phyloP scores from a whole-genome alignment of 768 basidiomycete species.

The Lactifluus subvellereus region DNA sequence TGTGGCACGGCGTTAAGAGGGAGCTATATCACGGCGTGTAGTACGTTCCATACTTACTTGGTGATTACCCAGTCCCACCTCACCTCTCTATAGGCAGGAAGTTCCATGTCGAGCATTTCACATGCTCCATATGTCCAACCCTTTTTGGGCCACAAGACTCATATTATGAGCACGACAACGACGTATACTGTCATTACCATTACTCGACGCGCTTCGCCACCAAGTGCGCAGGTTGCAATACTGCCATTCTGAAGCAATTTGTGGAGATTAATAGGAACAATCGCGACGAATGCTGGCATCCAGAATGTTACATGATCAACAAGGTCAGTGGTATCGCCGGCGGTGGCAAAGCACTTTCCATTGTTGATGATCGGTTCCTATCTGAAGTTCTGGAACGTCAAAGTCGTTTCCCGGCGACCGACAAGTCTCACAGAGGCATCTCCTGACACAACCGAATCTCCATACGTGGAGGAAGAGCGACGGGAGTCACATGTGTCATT shows the following conservation, averaged over 20 bases:
- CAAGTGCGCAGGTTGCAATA: slow-evolving; percentile 96
- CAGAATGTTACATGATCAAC: slow-evolving; percentile 99
- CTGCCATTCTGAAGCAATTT: slow-evolving; percentile 97
- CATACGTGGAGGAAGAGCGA: slow-evolving; percentile 72
- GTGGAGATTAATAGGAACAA: slow-evolving; percentile 99
- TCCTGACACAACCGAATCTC: slow-evolving; percentile 36
- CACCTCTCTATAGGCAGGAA: slow-evolving; percentile 75
- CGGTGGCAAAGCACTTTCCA: background rate
- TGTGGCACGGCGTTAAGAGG: slow-evolving; percentile 91
- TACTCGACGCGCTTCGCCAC: slow-evolving; percentile 98
- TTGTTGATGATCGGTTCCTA: slow-evolving; percentile 15
- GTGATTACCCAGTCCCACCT: slow-evolving; percentile 11
- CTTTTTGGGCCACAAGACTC: slow-evolving; percentile 98
- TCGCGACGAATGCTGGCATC: slow-evolving; percentile 99
- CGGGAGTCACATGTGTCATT: slow-evolving; percentile 71
- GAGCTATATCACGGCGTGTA: slow-evolving; percentile 99
- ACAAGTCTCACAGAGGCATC: slow-evolving; percentile 43
- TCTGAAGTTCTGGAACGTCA: slow-evolving; percentile 96
- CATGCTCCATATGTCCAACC: slow-evolving; percentile 93
- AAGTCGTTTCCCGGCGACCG: slow-evolving; percentile 72
- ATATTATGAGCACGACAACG: slow-evolving; percentile 98
- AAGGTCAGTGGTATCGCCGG: slow-evolving; percentile 50
- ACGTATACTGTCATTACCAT: slow-evolving; percentile 98
- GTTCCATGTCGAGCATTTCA: slow-evolving; percentile 99
- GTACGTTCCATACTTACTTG: slow-evolving; percentile 44